These are phyloP conservation scores for Senna tora DNA, from an alignment of 306 rosid species.

Conservation along the genomic window DNA sequence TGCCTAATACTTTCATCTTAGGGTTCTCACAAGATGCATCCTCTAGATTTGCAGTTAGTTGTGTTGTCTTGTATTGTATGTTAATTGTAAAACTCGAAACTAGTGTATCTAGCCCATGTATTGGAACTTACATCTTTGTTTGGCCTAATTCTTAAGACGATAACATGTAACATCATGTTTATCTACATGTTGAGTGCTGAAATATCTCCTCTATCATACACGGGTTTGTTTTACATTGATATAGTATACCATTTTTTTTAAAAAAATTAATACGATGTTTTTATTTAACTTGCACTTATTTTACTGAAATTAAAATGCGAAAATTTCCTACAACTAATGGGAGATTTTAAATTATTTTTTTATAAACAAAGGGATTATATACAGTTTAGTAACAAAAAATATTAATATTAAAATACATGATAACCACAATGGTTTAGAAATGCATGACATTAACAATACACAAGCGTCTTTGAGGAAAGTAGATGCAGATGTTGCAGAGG, in stretches of 20 bases:
- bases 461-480: too few relatives aligned
- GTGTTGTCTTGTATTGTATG: conserved; percentile 34
- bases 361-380: too few relatives aligned
- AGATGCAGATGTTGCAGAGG: too few relatives aligned
- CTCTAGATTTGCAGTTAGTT: conserved; percentile 42
- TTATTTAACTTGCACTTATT: too few relatives aligned
- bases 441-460: too few relatives aligned
- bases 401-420: too few relatives aligned
- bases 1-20: conserved; percentile 27
- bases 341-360: too few relatives aligned
- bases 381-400: too few relatives aligned
- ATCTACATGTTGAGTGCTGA: not conserved
- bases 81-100: conserved; percentile 10
- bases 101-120: conserved; percentile 38
- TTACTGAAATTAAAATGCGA: too few relatives aligned
- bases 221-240: not conserved
- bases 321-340: too few relatives aligned
- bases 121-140: conserved; percentile 5
- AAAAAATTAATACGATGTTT: too few relatives aligned
- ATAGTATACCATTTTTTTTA: not conserved
- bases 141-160: conserved; percentile 29
- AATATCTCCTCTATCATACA: not conserved
- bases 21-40: conserved; percentile 40
- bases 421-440: too few relatives aligned
- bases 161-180: conserved; percentile 25